Percentiles rank a stretch among this genome's conserved stretches.
These are phyloP conservation scores for Lyophyllum semitale DNA, from an alignment of 768 basidiomycete species.

Conservation along the genomic window DNA sequence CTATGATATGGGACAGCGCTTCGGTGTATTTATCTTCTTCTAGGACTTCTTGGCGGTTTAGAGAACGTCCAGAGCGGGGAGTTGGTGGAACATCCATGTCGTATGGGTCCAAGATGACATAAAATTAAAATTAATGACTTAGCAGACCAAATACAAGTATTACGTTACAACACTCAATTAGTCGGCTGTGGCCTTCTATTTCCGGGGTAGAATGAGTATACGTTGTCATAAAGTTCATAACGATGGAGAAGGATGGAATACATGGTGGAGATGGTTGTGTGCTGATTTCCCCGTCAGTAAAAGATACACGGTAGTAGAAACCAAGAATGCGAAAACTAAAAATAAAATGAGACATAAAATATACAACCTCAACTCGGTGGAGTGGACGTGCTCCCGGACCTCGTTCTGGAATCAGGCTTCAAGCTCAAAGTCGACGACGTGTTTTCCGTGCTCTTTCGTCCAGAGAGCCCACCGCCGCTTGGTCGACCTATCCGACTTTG, in stretches of 20 bases:
- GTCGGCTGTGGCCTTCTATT: not conserved
- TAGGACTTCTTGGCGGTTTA: slow-evolving; percentile 71
- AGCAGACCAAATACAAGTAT: not conserved
- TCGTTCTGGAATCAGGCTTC: slow-evolving; percentile 12
- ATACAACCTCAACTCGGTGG: slow-evolving; percentile 9
- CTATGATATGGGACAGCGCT: slow-evolving; percentile 88
- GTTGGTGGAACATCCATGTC: slow-evolving; percentile 20
- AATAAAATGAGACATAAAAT: not conserved
- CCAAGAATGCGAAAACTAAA: not conserved
- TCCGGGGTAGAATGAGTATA: not conserved
- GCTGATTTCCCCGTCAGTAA: slow-evolving; percentile 1
- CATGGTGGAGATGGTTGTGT: slow-evolving; percentile 4
- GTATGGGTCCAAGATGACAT: slow-evolving; percentile 1
- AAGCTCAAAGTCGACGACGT: slow-evolving; percentile 5
- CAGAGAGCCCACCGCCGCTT: slow-evolving; percentile 31
- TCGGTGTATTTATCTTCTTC: slow-evolving; percentile 96
- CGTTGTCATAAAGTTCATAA: slow-evolving; percentile 14
- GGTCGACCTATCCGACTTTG: slow-evolving; percentile 54
- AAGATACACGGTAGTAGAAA: not conserved
- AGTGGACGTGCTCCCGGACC: slow-evolving; percentile 17
- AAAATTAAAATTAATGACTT: too few relatives aligned
- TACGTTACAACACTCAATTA: slow-evolving; percentile 2
- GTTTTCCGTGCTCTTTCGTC: slow-evolving; percentile 32
- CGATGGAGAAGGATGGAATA: slow-evolving; percentile 9
- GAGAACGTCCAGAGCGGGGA: slow-evolving; percentile 47